A percentile compares a stretch with the other conserved stretches of the same genome.
phyloP scores from a whole-genome alignment of 2,329 filamentous ascomycete genomes.

The Cryoendolithus antarcticus region DNA sequence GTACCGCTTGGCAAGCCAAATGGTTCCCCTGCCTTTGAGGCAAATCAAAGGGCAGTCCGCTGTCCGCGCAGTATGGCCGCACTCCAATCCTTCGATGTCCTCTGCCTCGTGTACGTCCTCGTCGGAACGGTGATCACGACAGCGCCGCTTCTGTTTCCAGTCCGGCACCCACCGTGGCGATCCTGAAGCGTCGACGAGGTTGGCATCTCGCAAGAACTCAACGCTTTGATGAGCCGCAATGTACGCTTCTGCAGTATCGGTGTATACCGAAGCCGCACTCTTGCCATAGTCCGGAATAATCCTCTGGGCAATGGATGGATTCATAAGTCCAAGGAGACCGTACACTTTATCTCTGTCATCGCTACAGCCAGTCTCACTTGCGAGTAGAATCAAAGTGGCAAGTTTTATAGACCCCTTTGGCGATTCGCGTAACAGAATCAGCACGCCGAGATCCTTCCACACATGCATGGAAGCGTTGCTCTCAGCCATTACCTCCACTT shows the following conservation, averaged over 20 bases:
- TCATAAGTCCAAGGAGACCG: not conserved
- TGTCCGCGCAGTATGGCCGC: too few species aligned
- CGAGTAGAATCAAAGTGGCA: not conserved
- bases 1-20: not conserved
- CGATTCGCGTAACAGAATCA: too few species aligned
- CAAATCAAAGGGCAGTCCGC: too few species aligned
- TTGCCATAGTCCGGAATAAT: not conserved
- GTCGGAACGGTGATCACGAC: not conserved
- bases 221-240: not conserved
- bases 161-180: not conserved
- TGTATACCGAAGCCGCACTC: not conserved
- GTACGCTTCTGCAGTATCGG: not conserved
- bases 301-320: not conserved
- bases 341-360: slow-evolving; percentile 1
- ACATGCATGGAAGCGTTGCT: too few species aligned
- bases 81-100: not conserved
- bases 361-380: too few species aligned
- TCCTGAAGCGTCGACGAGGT: not conserved
- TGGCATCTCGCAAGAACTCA: not conserved
- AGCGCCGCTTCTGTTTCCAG: not conserved
- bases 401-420: not conserved
- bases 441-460: too few species aligned
- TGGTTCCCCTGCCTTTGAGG: not conserved
- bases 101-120: not conserved
- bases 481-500: not conserved